Evolutionary conservation across 768 basidiomycete genomes (phyloP).

Genomic region (Rhizopogon roseolus): DNA sequence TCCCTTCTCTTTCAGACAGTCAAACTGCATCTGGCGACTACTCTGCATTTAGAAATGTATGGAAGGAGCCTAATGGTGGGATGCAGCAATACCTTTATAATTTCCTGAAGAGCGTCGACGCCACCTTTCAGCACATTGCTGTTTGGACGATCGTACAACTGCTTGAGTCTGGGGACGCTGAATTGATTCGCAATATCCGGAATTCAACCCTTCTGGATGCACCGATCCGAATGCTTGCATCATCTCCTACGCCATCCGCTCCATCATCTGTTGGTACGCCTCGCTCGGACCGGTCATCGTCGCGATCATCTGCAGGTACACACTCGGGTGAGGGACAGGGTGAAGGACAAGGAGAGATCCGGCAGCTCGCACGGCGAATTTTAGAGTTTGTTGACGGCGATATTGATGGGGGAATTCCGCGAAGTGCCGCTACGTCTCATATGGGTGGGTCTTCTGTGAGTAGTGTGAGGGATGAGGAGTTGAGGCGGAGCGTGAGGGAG

Average conservation of each 20-base stretch:
- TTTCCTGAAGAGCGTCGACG: slow-evolving; percentile 89
- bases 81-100: slow-evolving; percentile 93
- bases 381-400: slow-evolving; percentile 83
- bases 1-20: slow-evolving; percentile 46
- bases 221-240: slow-evolving; percentile 80
- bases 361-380: slow-evolving; percentile 77
- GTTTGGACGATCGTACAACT: slow-evolving; percentile 99
- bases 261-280: slow-evolving; percentile 74
- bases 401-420: slow-evolving; percentile 51
- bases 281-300: slow-evolving; percentile 60
- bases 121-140: slow-evolving; percentile 99
- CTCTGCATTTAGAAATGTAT: slow-evolving; percentile 94
- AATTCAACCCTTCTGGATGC: slow-evolving; percentile 76
- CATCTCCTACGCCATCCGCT: slow-evolving; percentile 63
- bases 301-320: slow-evolving; percentile 76
- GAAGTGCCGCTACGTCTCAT: slow-evolving; percentile 61
- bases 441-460: slow-evolving; percentile 64
- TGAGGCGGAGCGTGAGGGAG: slow-evolving; percentile 77
- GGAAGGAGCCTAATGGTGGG: slow-evolving; percentile 97
- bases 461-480: slow-evolving; percentile 64
- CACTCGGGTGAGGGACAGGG: slow-evolving; percentile 85
- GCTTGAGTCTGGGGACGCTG: slow-evolving; percentile 93
- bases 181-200: slow-evolving; percentile 87
- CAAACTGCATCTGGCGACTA: slow-evolving; percentile 82
- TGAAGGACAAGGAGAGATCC: slow-evolving; percentile 54